phyloP scores from a whole-genome alignment of 768 basidiomycete species.

The Pleurotus tuoliensis region DNA sequence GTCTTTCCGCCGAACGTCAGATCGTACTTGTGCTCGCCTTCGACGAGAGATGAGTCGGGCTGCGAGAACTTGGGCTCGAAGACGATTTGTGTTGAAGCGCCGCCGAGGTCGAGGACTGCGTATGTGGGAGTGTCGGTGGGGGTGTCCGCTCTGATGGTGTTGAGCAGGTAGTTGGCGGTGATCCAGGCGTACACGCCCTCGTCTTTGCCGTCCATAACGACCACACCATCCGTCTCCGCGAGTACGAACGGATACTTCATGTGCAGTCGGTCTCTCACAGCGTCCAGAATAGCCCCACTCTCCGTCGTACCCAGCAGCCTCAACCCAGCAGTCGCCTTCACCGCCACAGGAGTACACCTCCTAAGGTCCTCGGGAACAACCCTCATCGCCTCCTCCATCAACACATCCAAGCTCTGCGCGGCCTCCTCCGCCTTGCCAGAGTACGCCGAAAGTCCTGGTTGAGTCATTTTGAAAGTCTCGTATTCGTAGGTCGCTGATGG shows the following conservation, averaged over 20 bases:
- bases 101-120: slow-evolving; percentile 94
- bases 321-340: slow-evolving; percentile 90
- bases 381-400: slow-evolving; percentile 76
- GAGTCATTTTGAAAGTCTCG: slow-evolving; percentile 83
- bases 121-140: slow-evolving; percentile 51
- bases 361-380: slow-evolving; percentile 68
- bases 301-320: slow-evolving; percentile 61
- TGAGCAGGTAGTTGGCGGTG: slow-evolving; percentile 90
- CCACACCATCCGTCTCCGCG: slow-evolving; percentile 56
- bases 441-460: slow-evolving; percentile 76
- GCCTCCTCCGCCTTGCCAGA: slow-evolving; percentile 59
- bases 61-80: slow-evolving; percentile 72
- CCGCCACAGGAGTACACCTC: slow-evolving; percentile 82
- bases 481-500: slow-evolving; percentile 80
- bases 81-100: slow-evolving; percentile 96
- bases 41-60: slow-evolving; percentile 40
- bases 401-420: slow-evolving; percentile 70
- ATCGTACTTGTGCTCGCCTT: slow-evolving; percentile 91
- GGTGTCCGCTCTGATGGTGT: slow-evolving; percentile 59
- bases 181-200: slow-evolving; percentile 99
- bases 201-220: slow-evolving; percentile 92
- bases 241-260: slow-evolving; percentile 63
- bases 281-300: slow-evolving; percentile 68
- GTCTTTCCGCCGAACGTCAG: slow-evolving; percentile 68
- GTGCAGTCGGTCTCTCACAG: slow-evolving; percentile 60